phyloP scores from a whole-genome alignment of 352 stramenopile species.

The Phytopythium montanum region DNA sequence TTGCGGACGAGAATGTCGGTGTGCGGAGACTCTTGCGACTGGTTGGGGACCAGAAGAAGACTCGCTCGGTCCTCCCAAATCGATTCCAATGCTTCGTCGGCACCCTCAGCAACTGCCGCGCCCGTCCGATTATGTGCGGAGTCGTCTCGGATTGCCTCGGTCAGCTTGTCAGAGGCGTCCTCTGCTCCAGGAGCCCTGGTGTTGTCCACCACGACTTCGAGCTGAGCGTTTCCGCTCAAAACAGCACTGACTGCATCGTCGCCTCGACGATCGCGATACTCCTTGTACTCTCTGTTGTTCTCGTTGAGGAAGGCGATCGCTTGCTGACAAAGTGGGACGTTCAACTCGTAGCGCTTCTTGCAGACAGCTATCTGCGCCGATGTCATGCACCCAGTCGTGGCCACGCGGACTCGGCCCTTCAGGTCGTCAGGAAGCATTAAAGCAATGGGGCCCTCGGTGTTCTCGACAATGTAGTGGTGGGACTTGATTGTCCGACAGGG shows the following conservation, averaged over 20 bases:
- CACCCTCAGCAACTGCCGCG: conserved; percentile 1
- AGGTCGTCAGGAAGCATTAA: not conserved
- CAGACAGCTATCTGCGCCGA: not conserved
- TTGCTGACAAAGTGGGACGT: not conserved
- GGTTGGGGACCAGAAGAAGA: not conserved
- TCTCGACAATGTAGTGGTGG: not conserved
- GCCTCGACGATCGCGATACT: not conserved
- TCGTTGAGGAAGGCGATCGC: not conserved
- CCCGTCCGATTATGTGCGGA: not conserved
- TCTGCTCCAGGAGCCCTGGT: not conserved
- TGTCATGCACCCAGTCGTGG: not conserved
- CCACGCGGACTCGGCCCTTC: not conserved
- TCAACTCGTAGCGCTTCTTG: not conserved
- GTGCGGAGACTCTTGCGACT: conserved; percentile 1
- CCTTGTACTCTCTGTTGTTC: not conserved
- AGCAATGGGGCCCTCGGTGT: not conserved
- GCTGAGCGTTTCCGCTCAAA: too few species aligned
- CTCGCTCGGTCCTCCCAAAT: conserved; percentile 7
- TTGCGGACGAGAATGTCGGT: conserved; percentile 9
- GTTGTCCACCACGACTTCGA: not conserved
- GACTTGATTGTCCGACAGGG: not conserved
- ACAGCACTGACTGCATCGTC: not conserved
- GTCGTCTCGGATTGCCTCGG: not conserved
- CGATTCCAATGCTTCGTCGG: not conserved
- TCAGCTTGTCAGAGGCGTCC: too few species aligned